A percentile compares a stretch with the other conserved stretches of the same genome.
Evolutionary conservation across 768 basidiomycete species (phyloP).

Genomic region (Tephrocybe sp.): DNA sequence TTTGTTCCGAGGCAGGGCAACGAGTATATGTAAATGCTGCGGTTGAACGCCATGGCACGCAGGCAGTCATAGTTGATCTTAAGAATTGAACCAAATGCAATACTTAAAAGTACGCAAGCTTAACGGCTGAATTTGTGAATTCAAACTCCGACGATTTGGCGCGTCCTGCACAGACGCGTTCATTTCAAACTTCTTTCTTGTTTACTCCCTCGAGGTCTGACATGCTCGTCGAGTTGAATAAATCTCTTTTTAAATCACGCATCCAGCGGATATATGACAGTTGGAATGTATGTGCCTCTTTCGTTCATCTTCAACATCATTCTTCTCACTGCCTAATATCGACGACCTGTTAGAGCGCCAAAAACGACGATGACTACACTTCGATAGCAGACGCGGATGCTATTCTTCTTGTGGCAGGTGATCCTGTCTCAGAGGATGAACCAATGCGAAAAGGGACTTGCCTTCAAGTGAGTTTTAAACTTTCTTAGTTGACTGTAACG

Average conservation of each 20-base stretch:
- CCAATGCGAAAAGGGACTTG: conserved; percentile 90
- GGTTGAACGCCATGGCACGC: conserved; percentile 23
- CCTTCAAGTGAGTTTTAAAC: conserved; percentile 64
- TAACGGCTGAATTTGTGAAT: conserved; percentile 10
- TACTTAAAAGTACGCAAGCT: not conserved
- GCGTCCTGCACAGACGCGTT: conserved; percentile 21
- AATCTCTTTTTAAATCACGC: conserved; percentile 51
- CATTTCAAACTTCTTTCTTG: conserved; percentile 15
- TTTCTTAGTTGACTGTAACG: not conserved
- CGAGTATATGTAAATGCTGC: conserved; percentile 49
- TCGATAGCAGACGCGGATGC: conserved; percentile 69
- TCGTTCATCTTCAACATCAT: conserved; percentile 9
- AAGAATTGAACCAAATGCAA: conserved; percentile 5
- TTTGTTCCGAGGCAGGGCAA: conserved; percentile 12
- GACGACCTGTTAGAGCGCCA: conserved; percentile 47
- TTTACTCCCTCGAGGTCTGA: conserved; percentile 10
- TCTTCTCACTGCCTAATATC: conserved; percentile 13
- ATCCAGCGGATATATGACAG: conserved; percentile 55
- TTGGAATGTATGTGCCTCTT: conserved; percentile 52
- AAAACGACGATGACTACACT: conserved; percentile 67
- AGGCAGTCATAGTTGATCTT: conserved; percentile 45
- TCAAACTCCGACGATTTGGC: conserved; percentile 24
- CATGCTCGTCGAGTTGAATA: conserved; percentile 77
- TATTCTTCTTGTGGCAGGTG: conserved; percentile 70
- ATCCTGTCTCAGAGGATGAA: conserved; percentile 82